Evolutionary conservation across 2,329 filamentous ascomycete species (phyloP).

Genomic region (Hymenoscyphus albidus): DNA sequence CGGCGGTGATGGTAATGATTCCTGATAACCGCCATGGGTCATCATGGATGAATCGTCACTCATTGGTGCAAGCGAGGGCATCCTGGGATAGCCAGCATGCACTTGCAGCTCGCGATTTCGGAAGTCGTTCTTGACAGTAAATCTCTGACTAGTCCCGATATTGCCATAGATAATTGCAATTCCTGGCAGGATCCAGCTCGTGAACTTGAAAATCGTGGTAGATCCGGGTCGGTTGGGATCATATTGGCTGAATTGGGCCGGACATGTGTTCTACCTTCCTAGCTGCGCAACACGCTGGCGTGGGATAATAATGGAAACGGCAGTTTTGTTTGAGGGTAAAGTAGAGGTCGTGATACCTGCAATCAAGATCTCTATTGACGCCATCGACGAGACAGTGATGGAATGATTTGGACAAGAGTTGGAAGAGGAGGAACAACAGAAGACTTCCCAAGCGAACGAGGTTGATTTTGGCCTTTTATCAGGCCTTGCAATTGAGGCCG

Average conservation of each 20-base stretch:
- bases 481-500: background rate
- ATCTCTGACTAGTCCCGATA: no score
- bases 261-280: background rate
- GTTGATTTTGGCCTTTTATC: slow-evolving; percentile 3
- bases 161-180: background rate
- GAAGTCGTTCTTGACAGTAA: background rate
- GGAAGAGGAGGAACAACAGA: background rate
- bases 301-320: background rate
- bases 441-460: background rate
- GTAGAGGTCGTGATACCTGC: background rate
- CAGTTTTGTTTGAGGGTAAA: background rate
- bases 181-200: background rate
- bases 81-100: background rate
- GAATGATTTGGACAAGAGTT: background rate
- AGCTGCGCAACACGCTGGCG: background rate
- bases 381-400: background rate
- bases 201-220: background rate
- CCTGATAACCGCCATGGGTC: slow-evolving; percentile 16
- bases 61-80: background rate
- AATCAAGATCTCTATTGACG: background rate
- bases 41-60: slow-evolving; percentile 14
- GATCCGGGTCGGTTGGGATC: background rate
- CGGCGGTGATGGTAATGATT: background rate
- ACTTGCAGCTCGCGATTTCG: slow-evolving; percentile 4
- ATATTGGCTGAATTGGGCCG: background rate